Percentiles rank a stretch among this genome's conserved stretches.
These are phyloP conservation scores for Cucumis cinereus DNA, from an alignment of 306 rosid species.

Conservation along the genomic window DNA sequence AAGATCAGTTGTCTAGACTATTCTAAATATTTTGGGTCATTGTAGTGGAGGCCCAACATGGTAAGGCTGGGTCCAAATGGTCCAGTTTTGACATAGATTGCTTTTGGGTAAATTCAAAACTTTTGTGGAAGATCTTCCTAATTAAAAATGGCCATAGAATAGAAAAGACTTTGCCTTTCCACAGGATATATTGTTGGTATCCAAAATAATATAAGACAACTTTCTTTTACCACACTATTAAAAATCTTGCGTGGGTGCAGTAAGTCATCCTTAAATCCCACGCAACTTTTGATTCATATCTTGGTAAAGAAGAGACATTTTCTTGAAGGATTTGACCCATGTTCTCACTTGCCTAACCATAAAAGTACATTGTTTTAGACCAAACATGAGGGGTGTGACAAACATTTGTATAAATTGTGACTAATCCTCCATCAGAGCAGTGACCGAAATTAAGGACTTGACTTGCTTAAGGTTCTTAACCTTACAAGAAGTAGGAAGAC, in stretches of 20 bases:
- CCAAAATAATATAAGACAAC: neutral
- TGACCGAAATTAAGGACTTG: neutral
- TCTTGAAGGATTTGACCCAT: neutral
- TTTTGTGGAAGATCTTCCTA: neutral
- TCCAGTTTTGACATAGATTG: neutral
- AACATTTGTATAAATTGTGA: neutral
- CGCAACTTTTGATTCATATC: neutral
- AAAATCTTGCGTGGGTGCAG: neutral
- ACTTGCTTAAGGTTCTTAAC: neutral
- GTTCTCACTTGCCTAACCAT: neutral
- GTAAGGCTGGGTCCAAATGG: neutral
- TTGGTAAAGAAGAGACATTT: neutral
- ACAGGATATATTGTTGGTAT: neutral
- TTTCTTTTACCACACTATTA: neutral
- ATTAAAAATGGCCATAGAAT: neutral
- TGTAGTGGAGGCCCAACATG: neutral
- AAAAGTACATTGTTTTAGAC: neutral
- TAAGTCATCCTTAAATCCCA: neutral
- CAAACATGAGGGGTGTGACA: neutral
- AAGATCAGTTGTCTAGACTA: neutral
- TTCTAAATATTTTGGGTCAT: neutral
- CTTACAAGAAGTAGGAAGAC: neutral
- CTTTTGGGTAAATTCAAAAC: neutral
- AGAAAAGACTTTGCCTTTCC: neutral
- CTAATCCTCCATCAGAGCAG: neutral